Evolutionary conservation across 1,284 basidiomycete genomes (phyloP).

Genomic region (Pterulicium gracile): DNA sequence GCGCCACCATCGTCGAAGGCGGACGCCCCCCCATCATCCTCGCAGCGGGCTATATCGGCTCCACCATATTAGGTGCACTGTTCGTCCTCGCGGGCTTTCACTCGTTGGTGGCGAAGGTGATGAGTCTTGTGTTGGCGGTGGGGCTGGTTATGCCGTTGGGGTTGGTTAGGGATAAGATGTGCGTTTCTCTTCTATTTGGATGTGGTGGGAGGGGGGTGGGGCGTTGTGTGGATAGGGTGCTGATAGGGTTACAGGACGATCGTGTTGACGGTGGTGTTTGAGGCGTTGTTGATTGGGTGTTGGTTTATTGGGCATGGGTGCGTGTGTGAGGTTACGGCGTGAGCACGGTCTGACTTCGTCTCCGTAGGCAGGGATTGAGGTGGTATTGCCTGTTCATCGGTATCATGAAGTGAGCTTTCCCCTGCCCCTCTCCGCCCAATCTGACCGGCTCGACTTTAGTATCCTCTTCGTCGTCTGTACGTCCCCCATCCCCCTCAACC

Average conservation of each 20-base stretch:
- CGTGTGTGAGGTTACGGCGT: conserved; percentile 36
- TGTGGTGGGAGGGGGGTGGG: conserved; percentile 10
- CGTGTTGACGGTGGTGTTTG: conserved; percentile 60
- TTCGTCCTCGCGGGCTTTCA: conserved; percentile 74
- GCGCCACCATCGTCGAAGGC: conserved; percentile 66
- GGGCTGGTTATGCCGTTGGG: conserved; percentile 64
- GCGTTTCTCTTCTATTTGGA: conserved; percentile 17
- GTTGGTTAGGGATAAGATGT: conserved; percentile 78
- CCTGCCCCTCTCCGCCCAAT: conserved; percentile 4
- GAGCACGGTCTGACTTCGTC: conserved; percentile 5
- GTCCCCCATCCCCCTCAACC: too few species aligned
- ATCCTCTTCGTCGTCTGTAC: conserved; percentile 68
- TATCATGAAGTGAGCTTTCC: conserved; percentile 62
- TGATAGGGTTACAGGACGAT: conserved; percentile 55
- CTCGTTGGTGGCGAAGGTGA: conserved; percentile 68
- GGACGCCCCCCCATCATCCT: conserved; percentile 62
- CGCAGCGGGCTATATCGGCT: conserved; percentile 68
- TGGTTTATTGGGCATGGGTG: conserved; percentile 67
- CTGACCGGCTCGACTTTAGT: conserved; percentile 24
- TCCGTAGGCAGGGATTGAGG: conserved; percentile 43
- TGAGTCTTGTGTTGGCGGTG: conserved; percentile 71
- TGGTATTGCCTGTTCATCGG: conserved; percentile 80
- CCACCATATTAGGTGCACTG: conserved; percentile 65
- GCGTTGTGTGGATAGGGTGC: too few species aligned
- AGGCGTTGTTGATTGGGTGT: conserved; percentile 68